phyloP scores from a whole-genome alignment of 192 early-diverging fungal species.

The Linnemannia hyalina region DNA sequence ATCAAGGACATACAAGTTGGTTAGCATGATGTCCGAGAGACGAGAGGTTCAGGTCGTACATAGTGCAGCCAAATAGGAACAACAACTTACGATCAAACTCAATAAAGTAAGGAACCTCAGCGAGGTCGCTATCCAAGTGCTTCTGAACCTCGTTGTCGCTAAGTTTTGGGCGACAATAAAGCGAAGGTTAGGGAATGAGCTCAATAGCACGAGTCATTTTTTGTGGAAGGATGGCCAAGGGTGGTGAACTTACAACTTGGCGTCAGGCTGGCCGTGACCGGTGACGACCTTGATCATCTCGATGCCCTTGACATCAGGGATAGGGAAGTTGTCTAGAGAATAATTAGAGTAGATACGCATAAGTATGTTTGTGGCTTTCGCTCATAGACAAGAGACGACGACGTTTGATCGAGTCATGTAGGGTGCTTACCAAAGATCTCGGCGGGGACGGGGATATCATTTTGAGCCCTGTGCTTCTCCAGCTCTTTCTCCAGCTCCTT shows the following conservation, averaged over 20 bases:
- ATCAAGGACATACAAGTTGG: not conserved
- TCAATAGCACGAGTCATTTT: not conserved
- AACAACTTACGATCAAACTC: conserved; percentile 67
- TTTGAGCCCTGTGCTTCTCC: conserved; percentile 62
- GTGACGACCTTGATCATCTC: conserved; percentile 64
- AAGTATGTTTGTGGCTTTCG: not conserved
- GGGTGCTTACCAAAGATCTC: conserved; percentile 58
- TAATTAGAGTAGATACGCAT: too few relatives aligned
- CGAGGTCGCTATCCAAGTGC: conserved; percentile 62
- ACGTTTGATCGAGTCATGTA: not conserved
- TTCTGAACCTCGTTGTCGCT: conserved; percentile 64
- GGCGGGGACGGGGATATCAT: conserved; percentile 65
- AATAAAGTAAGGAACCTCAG: conserved; percentile 64
- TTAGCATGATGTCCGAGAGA: not conserved
- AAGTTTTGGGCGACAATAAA: not conserved
- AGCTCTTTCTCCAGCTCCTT: conserved; percentile 61
- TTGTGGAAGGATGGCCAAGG: not conserved
- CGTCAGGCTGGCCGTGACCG: conserved; percentile 57
- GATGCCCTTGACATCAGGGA: conserved; percentile 65
- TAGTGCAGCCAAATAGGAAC: not conserved
- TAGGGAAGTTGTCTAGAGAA: conserved; percentile 60
- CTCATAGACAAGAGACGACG: not conserved
- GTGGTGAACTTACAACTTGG: conserved; percentile 55
- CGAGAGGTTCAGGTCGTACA: not conserved
- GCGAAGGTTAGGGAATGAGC: conserved; percentile 2